A percentile compares a stretch with the other conserved stretches of the same genome.
Conservation (phyloP, 2,329 filamentous ascomycete genomes). For the Alternaria conjuncta region DNA sequence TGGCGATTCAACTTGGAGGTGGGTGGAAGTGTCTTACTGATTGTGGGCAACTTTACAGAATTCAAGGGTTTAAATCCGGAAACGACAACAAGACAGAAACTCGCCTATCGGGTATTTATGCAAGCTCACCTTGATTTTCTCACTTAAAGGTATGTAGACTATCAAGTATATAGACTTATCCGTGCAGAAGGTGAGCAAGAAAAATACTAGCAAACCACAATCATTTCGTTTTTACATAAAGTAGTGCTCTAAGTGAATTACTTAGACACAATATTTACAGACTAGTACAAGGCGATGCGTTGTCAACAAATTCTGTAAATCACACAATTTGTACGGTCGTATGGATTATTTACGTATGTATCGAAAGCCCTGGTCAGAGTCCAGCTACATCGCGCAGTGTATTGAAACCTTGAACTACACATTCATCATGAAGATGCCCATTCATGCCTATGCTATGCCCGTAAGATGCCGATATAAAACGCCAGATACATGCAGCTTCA, state of each 20-base stretch:
- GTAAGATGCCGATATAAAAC: neutral
- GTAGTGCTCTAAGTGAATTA: rapidly evolving
- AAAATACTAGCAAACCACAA: neutral
- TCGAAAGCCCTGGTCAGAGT: neutral
- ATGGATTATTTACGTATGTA: neutral
- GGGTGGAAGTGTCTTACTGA: neutral
- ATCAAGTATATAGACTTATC: neutral
- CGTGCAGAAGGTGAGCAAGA: rapidly evolving
- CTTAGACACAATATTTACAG: neutral
- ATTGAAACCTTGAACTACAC: neutral
- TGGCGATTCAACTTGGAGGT: neutral
- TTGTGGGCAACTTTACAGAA: rapidly evolving
- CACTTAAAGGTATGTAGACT: neutral
- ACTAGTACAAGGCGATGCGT: neutral
- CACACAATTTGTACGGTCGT: neutral
- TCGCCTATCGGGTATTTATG: neutral
- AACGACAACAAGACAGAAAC: neutral
- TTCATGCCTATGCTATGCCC: neutral
- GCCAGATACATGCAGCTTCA: neutral
- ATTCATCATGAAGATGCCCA: neutral
- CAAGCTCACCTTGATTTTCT: rapidly evolving
- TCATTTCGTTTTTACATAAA: neutral
- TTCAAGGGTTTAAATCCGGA: neutral
- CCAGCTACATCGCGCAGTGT: neutral
- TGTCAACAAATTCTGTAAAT: neutral